A percentile compares a stretch with the other conserved stretches of the same genome.
phyloP scores from a whole-genome alignment of 2,329 filamentous ascomycete species.

The Trichothecium roseum region DNA sequence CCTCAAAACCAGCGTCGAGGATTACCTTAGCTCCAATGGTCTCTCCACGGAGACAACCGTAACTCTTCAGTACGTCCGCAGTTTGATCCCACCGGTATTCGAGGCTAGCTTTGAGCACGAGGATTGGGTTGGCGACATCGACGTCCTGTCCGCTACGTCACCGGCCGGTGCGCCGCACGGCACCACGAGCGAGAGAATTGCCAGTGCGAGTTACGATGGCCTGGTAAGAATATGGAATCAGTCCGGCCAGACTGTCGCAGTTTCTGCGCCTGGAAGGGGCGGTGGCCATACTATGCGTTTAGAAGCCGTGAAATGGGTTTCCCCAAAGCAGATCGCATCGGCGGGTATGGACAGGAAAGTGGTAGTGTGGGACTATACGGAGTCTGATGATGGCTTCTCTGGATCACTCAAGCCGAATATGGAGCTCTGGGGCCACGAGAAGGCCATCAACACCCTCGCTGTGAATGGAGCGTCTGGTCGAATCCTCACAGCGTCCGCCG shows the following conservation, averaged over 20 bases:
- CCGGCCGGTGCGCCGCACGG: slow-evolving; percentile 36
- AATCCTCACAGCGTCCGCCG: slow-evolving; percentile 76
- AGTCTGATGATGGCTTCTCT: slow-evolving; percentile 49
- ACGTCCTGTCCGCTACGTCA: slow-evolving; percentile 64
- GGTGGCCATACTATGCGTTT: slow-evolving; percentile 69
- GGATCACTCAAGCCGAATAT: slow-evolving; percentile 59
- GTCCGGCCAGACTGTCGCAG: slow-evolving; percentile 74
- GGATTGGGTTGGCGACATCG: slow-evolving; percentile 87
- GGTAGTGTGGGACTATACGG: slow-evolving; percentile 79
- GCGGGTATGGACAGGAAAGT: slow-evolving; percentile 78
- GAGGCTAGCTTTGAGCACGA: slow-evolving; percentile 93
- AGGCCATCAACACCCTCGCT: slow-evolving; percentile 62
- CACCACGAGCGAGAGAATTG: slow-evolving; percentile 42
- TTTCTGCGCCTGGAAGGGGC: slow-evolving; percentile 53
- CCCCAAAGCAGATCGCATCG: slow-evolving; percentile 68
- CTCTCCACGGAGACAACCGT: slow-evolving; percentile 83
- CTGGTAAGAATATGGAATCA: slow-evolving; percentile 81
- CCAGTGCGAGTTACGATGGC: slow-evolving; percentile 93
- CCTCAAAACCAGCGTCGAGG: slow-evolving; percentile 78
- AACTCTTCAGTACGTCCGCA: slow-evolving; percentile 86
- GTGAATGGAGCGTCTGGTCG: slow-evolving; percentile 64
- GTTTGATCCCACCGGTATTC: slow-evolving; percentile 78
- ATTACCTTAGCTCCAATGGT: slow-evolving; percentile 78
- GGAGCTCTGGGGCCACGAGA: slow-evolving; percentile 76
- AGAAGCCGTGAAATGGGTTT: slow-evolving; percentile 77